Percentiles rank a stretch among this genome's conserved stretches.
These are phyloP conservation scores for Penicillium bialowiezense DNA, from an alignment of 495 filamentous ascomycete genomes.

Conservation along the genomic window DNA sequence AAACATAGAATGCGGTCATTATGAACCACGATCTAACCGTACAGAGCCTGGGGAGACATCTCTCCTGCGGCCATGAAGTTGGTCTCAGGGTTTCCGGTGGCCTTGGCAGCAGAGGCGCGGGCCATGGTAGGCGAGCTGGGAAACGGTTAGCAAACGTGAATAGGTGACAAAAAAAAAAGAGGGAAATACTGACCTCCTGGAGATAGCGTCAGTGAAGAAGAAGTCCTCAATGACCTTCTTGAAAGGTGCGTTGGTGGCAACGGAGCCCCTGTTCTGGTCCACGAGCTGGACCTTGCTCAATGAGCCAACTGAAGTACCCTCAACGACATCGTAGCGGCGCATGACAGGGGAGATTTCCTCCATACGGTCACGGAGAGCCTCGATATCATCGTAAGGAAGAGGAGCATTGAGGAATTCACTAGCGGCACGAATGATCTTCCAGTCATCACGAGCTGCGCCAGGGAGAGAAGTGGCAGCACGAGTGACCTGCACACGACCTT, in stretches of 20 bases:
- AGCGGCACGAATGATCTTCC: constrained; percentile 93
- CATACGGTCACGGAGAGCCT: constrained; percentile 85
- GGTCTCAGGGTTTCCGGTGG: constrained; percentile 62
- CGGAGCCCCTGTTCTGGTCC: constrained; percentile 88
- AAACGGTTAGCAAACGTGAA: constrained; percentile 26
- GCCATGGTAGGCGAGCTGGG: constrained; percentile 93
- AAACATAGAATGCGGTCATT: constrained; percentile 30
- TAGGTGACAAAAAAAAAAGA: background rate
- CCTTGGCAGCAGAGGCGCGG: constrained; percentile 84
- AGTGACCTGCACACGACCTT: constrained; percentile 91
- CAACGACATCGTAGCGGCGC: constrained; percentile 84
- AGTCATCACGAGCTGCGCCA: constrained; percentile 89
- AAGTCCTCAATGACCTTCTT: constrained; percentile 89
- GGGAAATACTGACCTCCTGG: constrained; percentile 68
- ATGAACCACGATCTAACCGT: constrained; percentile 31
- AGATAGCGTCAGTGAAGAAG: constrained; percentile 95
- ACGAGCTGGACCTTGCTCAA: constrained; percentile 89
- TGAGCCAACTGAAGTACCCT: constrained; percentile 64
- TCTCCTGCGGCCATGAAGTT: constrained; percentile 85
- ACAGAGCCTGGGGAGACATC: constrained; percentile 48
- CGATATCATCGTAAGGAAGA: constrained; percentile 90
- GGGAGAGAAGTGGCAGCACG: constrained; percentile 80
- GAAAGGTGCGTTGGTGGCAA: constrained; percentile 63
- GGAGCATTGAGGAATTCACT: constrained; percentile 87
- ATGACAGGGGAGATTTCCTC: constrained; percentile 88